Evolutionary conservation across 768 basidiomycete genomes (phyloP).

Genomic region (Boletellus emodensis): DNA sequence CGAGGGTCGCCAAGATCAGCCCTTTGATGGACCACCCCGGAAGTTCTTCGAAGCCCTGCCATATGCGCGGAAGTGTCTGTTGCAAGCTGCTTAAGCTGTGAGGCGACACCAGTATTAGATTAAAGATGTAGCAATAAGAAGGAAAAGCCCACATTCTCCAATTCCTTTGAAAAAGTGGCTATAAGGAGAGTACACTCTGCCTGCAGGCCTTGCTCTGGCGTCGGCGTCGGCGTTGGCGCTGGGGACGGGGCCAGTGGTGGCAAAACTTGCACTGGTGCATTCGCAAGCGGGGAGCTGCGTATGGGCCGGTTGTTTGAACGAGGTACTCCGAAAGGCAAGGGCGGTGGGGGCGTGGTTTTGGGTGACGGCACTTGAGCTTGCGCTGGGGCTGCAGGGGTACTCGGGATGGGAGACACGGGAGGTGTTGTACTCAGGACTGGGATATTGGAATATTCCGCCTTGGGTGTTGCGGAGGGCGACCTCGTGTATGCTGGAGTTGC

Average conservation of each 20-base stretch:
- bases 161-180: slow-evolving; percentile 43
- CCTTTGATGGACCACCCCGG: slow-evolving; percentile 37
- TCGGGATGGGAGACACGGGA: slow-evolving; percentile 56
- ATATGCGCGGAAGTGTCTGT: slow-evolving; percentile 35
- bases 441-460: slow-evolving; percentile 45
- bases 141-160: slow-evolving; percentile 50
- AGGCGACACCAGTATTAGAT: neutral
- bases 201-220: slow-evolving; percentile 61
- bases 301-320: slow-evolving; percentile 52
- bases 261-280: slow-evolving; percentile 21
- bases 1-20: slow-evolving; percentile 43
- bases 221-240: slow-evolving; percentile 15
- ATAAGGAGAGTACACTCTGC: slow-evolving; percentile 56
- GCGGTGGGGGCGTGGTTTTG: slow-evolving; percentile 15
- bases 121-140: neutral
- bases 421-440: slow-evolving; percentile 54
- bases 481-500: slow-evolving; percentile 38
- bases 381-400: slow-evolving; percentile 24
- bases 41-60: slow-evolving; percentile 34
- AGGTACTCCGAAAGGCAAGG: slow-evolving; percentile 45
- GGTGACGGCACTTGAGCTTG: slow-evolving; percentile 7
- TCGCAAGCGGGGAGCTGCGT: slow-evolving; percentile 76
- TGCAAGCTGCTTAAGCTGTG: slow-evolving; percentile 45
- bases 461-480: slow-evolving; percentile 59
- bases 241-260: neutral